phyloP scores from a whole-genome alignment of 2,329 filamentous ascomycete genomes.

The Penicillium sp. region DNA sequence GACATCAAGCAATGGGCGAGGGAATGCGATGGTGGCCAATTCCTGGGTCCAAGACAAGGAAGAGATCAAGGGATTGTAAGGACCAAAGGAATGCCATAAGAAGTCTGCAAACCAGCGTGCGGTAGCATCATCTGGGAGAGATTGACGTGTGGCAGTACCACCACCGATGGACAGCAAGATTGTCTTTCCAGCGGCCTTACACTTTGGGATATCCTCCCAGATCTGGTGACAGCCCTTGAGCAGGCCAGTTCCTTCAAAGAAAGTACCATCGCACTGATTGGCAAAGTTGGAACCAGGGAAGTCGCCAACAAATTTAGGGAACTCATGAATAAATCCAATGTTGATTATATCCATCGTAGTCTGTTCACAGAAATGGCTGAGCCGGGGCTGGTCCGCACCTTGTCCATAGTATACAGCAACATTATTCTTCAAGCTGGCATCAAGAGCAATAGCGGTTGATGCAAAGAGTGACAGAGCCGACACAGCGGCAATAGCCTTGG shows the following conservation, averaged over 20 bases:
- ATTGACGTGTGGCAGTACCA: conserved; percentile 41
- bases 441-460: conserved; percentile 42
- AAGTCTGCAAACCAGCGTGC: conserved; percentile 51
- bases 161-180: conserved; percentile 52
- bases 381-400: conserved; percentile 49
- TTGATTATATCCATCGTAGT: conserved; percentile 56
- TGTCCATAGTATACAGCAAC: conserved; percentile 58
- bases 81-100: conserved; percentile 53
- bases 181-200: conserved; percentile 45
- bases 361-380: conserved; percentile 54
- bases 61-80: conserved; percentile 32
- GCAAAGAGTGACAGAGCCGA: conserved; percentile 35
- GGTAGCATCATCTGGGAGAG: conserved; percentile 41
- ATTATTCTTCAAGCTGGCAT: conserved; percentile 47
- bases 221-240: conserved; percentile 47
- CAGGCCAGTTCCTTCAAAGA: conserved; percentile 44
- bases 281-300: conserved; percentile 58
- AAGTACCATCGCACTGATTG: conserved; percentile 51
- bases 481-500: conserved; percentile 35
- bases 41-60: conserved; percentile 17
- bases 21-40: conserved; percentile 9
- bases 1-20: conserved; percentile 50
- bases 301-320: conserved; percentile 48
- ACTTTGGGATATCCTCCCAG: conserved; percentile 41
- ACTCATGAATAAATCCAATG: conserved; percentile 56